Evolutionary conservation across 176 grass and related monocot species (phyloP).

Genomic region (Cymbopogon citratus): DNA sequence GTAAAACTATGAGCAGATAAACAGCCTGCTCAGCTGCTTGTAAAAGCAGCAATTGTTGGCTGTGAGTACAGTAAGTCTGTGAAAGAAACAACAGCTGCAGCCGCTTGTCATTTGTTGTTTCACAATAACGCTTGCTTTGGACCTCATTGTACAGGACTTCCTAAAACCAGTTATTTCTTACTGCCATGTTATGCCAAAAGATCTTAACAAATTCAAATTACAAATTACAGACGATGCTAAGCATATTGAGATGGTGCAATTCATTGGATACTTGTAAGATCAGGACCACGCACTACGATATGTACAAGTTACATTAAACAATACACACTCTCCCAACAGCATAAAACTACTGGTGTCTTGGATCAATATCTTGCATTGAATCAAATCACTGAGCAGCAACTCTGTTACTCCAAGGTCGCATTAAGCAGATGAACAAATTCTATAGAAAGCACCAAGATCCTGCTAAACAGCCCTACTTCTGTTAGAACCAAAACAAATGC

Average conservation of each 20-base stretch:
- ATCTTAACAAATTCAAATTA: not conserved
- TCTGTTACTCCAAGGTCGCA: not conserved
- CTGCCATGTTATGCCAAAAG: not conserved
- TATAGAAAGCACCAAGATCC: not conserved
- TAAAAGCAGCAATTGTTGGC: too few species aligned
- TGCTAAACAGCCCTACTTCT: not conserved
- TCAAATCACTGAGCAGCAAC: not conserved
- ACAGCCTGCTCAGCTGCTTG: too few species aligned
- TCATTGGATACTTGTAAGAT: not conserved
- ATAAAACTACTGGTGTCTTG: not conserved
- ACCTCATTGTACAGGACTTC: not conserved
- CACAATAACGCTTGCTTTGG: not conserved
- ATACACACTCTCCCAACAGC: not conserved
- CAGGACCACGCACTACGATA: not conserved
- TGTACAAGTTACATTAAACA: not conserved
- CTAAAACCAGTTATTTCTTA: not conserved
- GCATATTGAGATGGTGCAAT: not conserved
- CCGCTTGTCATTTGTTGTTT: not conserved
- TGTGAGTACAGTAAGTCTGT: too few species aligned
- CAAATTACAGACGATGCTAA: not conserved
- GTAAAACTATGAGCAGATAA: not conserved
- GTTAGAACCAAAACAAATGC: not conserved
- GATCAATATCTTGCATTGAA: not conserved
- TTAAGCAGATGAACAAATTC: not conserved
- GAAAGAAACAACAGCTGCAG: too few species aligned